These are phyloP conservation scores for Cucurbita pepo DNA, from an alignment of 306 rosid genomes.

Conservation along the genomic window DNA sequence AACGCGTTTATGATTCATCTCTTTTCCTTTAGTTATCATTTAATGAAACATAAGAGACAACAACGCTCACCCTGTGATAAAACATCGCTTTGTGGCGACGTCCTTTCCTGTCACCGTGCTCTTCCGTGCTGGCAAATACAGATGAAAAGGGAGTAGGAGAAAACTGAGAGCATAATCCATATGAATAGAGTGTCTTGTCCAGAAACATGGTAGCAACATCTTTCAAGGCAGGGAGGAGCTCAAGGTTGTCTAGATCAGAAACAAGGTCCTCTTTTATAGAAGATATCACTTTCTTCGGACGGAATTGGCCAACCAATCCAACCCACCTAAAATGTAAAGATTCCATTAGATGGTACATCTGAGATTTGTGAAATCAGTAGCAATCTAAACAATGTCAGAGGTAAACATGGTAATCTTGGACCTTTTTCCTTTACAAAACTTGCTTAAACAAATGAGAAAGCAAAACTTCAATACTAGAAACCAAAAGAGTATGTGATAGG, in stretches of 20 bases:
- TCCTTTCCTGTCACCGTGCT: constrained; percentile 58
- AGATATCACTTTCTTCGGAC: constrained; percentile 63
- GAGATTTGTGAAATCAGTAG: neutral
- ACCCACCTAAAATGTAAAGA: constrained; percentile 50
- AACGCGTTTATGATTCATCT: neutral
- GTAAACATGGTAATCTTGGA: neutral
- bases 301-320: constrained; percentile 63
- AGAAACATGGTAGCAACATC: constrained; percentile 53
- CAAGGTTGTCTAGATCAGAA: constrained; percentile 22
- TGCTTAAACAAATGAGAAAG: neutral
- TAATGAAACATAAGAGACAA: neutral
- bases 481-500: too few relatives aligned
- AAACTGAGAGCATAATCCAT: constrained; percentile 50
- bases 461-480: neutral
- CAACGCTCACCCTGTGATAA: constrained; percentile 38
- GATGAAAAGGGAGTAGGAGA: constrained; percentile 36
- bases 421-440: neutral
- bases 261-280: constrained; percentile 49
- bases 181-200: constrained; percentile 54
- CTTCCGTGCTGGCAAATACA: constrained; percentile 37
- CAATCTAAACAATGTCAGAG: neutral
- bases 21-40: neutral
- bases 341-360: constrained; percentile 6
- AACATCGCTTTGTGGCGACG: constrained; percentile 43
- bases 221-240: constrained; percentile 41